phyloP scores from a whole-genome alignment of 306 rosid genomes.

The Sechiopsis laciniata region DNA sequence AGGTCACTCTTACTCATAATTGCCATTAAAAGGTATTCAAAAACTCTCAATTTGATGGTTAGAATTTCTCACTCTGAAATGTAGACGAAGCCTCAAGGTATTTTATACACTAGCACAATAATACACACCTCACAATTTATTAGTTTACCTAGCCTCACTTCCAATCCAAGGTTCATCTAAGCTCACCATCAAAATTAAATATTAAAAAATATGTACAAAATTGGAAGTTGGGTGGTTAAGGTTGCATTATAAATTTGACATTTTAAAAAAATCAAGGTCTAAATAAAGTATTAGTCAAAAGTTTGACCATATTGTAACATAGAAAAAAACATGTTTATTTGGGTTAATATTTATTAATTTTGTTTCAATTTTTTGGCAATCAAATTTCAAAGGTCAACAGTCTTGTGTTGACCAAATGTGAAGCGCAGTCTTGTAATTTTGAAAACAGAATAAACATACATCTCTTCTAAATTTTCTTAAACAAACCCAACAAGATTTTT shows the following conservation, averaged over 20 bases:
- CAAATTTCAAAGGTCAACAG: constrained; percentile 11
- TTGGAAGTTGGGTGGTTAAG: too few species aligned
- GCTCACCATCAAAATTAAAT: too few species aligned
- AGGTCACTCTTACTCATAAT: too few species aligned
- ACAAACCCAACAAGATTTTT: background rate
- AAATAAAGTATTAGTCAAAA: background rate
- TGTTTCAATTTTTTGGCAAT: background rate
- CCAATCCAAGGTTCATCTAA: too few species aligned
- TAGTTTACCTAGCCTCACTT: too few species aligned
- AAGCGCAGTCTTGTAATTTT: background rate
- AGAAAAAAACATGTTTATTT: background rate
- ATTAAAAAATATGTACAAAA: too few species aligned
- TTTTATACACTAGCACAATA: too few species aligned
- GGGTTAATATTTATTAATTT: background rate
- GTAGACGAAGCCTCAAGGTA: too few species aligned
- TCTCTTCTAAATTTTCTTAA: background rate
- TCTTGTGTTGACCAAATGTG: background rate
- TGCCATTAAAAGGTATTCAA: too few species aligned
- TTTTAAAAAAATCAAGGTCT: background rate
- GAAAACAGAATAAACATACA: background rate
- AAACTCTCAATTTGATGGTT: too few species aligned
- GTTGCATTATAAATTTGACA: background rate
- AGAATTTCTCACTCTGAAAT: too few species aligned
- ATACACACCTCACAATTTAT: too few species aligned
- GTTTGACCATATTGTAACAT: background rate